Base-by-base conservation (phyloP, 2,329 filamentous ascomycete species). In the Talaromyces sp. region DNA sequence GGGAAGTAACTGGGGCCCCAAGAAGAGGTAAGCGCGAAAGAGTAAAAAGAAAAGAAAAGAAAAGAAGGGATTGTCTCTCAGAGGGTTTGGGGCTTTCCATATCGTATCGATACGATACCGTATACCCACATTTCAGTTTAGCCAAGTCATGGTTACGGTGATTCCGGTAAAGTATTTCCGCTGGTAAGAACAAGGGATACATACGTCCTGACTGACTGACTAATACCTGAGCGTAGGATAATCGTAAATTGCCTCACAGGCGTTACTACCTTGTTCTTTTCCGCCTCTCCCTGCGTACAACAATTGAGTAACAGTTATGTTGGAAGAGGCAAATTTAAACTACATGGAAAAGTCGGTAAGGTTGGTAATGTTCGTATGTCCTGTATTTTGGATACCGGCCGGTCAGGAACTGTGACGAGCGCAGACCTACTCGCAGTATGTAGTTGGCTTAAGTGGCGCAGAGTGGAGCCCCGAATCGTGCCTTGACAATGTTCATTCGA, bases 1-100 rank as follows among this genome's bases (percentile, higher is more conserved):
- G 63, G 63, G n/a, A 25, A 11, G 19, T 49, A 56, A 60, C 63
- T 64, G 57, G 58, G 58, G 54, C 63, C 63, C 56, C 56, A 56
- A 43, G 4, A 41, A 22, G 31, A 56, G 50, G 31, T 37, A 56
- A 56, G 52, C 22, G 50, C 31, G 8, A 50, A 27, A 54, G 27
- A 54, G 49, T 33, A n/a, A 37, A 52, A 58, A n/a, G 27, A 52
- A 58, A 56, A 33, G 3, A 52, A 61, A 61, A 52, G 37, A 43
- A 61, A 56, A 35, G 52, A 56, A 56, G 33, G 33, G 52, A 31
- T 56, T 15, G 33, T 56, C 39, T 19, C 25, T 31, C 22, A 22
- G 22, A 22, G 22, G 52, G 52, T 56, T 56, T 56, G 52, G 52
- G 52, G 22, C 52, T 56, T 25, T 56, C 10, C 52, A 37, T 19